A percentile compares a stretch with the other conserved stretches of the same genome.
These are phyloP conservation scores for Coemansia sp. DNA, from an alignment of 192 early-diverging fungal species.

Conservation along the genomic window DNA sequence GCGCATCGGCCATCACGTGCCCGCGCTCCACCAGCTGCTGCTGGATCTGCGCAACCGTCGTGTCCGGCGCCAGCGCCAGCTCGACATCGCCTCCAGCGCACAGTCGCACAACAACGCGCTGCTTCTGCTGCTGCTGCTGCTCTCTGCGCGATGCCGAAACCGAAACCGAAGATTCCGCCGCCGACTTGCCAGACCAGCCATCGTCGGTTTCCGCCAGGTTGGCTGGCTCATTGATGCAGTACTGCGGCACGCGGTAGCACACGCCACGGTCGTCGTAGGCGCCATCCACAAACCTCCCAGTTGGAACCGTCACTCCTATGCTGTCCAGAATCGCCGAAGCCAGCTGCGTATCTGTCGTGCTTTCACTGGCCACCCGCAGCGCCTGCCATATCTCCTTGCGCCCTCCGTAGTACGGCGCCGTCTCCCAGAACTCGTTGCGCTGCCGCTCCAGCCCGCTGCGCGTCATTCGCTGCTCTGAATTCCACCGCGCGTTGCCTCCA, in stretches of 20 bases:
- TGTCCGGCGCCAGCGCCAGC: slow-evolving; percentile 12
- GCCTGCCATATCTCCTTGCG: slow-evolving; percentile 79
- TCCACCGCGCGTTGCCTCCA: slow-evolving; percentile 22
- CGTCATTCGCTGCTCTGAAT: slow-evolving; percentile 13
- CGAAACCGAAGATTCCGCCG: neutral
- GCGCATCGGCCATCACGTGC: slow-evolving; percentile 12
- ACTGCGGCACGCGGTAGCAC: slow-evolving; percentile 66
- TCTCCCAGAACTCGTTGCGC: slow-evolving; percentile 74
- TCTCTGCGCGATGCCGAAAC: neutral
- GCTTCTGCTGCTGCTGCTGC: neutral
- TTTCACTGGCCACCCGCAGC: slow-evolving; percentile 61
- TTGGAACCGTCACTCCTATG: slow-evolving; percentile 68
- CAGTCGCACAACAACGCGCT: slow-evolving; percentile 17
- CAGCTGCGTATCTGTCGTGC: slow-evolving; percentile 43
- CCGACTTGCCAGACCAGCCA: neutral
- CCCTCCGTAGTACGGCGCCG: slow-evolving; percentile 70
- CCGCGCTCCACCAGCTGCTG: slow-evolving; percentile 14
- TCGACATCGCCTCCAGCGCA: slow-evolving; percentile 19
- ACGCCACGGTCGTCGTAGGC: slow-evolving; percentile 79
- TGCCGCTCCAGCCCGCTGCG: slow-evolving; percentile 46
- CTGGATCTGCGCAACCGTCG: slow-evolving; percentile 42
- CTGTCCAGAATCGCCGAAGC: slow-evolving; percentile 70
- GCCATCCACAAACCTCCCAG: slow-evolving; percentile 70
- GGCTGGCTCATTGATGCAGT: slow-evolving; percentile 62
- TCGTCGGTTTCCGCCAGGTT: slow-evolving; percentile 47